Evolutionary conservation across 352 stramenopile species (phyloP).

Genomic region (Globisporangium megalacanthum): DNA sequence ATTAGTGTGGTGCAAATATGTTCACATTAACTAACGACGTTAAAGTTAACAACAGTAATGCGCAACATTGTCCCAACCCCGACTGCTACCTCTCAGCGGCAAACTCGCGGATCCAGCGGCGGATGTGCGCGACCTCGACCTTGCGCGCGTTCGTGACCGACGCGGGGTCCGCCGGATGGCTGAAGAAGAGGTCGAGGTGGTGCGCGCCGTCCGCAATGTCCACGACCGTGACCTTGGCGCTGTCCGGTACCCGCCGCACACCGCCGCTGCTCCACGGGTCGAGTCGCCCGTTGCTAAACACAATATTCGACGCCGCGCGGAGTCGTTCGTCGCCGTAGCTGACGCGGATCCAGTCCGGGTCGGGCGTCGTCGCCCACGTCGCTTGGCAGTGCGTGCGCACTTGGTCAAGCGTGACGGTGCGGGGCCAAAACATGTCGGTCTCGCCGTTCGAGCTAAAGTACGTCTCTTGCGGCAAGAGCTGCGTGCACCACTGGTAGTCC

Average conservation of each 20-base stretch:
- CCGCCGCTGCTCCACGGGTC: constrained; percentile 92
- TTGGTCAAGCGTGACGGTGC: constrained; percentile 51
- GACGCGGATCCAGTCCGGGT: constrained; percentile 71
- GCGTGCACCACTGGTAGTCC: constrained; percentile 91
- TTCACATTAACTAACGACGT: no score
- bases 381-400: constrained; percentile 58
- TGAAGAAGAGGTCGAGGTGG: constrained; percentile 93
- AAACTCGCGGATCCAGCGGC: constrained; percentile 80
- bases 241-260: constrained; percentile 54
- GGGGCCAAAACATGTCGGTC: constrained; percentile 91
- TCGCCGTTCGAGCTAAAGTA: constrained; percentile 86
- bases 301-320: constrained; percentile 86
- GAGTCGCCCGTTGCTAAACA: constrained; percentile 93
- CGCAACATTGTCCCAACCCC: no score
- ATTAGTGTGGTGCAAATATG: no score
- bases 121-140: constrained; percentile 76
- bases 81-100: constrained; percentile 5
- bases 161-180: constrained; percentile 72
- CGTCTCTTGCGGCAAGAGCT: constrained; percentile 89
- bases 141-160: constrained; percentile 70
- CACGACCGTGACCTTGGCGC: constrained; percentile 58
- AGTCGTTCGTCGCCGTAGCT: constrained; percentile 67
- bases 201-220: constrained; percentile 79
- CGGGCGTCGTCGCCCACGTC: constrained; percentile 58
- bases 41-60: no score